Base-by-base conservation (phyloP, 2,329 filamentous ascomycete genomes). In the Sordariomycetes sp. region DNA sequence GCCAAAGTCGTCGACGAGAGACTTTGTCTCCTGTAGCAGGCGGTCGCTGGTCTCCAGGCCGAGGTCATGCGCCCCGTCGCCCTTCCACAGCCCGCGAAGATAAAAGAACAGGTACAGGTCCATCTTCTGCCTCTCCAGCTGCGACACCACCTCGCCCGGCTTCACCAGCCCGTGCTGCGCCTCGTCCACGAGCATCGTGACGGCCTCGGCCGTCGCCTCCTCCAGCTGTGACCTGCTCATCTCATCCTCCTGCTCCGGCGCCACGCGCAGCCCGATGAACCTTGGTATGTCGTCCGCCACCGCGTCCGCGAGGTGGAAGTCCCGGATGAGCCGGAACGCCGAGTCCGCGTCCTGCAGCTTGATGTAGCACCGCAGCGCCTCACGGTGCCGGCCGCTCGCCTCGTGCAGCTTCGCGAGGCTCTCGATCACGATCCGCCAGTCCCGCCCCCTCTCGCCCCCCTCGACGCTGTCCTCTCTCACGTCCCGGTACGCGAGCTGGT, bases 361-460 rank as follows among this genome's bases (percentile, higher is more conserved):
- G 67, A 99, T 95, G 68, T 95, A 96, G 70, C 88, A 94, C 66
- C 83, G 86, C 52, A 99, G 75, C 1, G 95, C 93, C 67, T 97
- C 91, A 58, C 88, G 81, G 62, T 89, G 86, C 59, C 89, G 85
- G 0, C 90, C 89, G 63, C 86, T 88, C 10, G 89, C 88, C 59
- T 97, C 83, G 67, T 93, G 90, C 18, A 99, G 76, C 66, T 86
- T 90, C 0, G 90, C 93, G 40, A 99, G 76, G 60, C 88, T 85
- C 67, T 92, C 90, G 74, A 91, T 85, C n/a, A 99, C 80, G 60
- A 95, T 88, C 25, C 84, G 83, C 93, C 93, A 97, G 66, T 97
- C 92, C 58, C 87, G 77, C 0, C 87, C 88, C 62, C 79, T 80
- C 62, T 87, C 81, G 2, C 87, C 87, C 60, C 84, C 84, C 66